Conservation (phyloP, 352 stramenopile species). For the Globisporangium cylindrosporum region DNA sequence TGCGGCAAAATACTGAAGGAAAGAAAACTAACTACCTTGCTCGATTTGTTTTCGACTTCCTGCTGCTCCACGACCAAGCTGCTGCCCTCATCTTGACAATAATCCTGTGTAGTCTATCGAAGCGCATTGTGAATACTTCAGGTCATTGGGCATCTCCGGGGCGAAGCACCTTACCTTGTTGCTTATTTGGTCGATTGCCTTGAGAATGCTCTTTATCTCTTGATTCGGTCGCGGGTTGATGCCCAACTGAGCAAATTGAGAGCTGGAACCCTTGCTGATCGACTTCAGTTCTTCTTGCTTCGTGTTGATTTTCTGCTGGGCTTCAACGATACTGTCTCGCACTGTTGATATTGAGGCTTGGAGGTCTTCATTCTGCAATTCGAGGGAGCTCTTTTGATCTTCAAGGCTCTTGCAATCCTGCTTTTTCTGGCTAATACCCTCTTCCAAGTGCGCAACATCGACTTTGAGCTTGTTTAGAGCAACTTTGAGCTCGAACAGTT, state of each 20-base stretch:
- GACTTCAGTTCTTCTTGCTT: conserved; percentile 9
- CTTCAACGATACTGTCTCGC: not conserved
- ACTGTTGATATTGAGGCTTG: not conserved
- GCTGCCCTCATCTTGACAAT: not conserved
- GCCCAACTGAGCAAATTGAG: not conserved
- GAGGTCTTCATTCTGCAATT: conserved; percentile 6
- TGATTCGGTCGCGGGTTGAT: conserved; percentile 2
- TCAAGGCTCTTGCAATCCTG: not conserved
- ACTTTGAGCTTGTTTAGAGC: conserved; percentile 6
- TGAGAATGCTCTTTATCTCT: not conserved
- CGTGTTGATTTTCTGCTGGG: not conserved
- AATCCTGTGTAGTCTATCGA: not conserved
- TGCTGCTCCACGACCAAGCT: not conserved
- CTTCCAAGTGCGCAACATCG: conserved; percentile 1
- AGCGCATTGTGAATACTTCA: not conserved
- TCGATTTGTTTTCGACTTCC: not conserved
- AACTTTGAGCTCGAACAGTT: conserved; percentile 9
- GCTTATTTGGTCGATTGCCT: not conserved
- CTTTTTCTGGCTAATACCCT: not conserved
- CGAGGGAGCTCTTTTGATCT: not conserved
- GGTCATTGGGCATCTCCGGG: not conserved
- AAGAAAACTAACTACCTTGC: not conserved
- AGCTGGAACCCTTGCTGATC: not conserved
- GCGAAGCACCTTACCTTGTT: not conserved
- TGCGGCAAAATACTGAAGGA: not conserved